Evolutionary conservation across 2,329 filamentous ascomycete species (phyloP).

Genomic region (Coniochaeta sp.): DNA sequence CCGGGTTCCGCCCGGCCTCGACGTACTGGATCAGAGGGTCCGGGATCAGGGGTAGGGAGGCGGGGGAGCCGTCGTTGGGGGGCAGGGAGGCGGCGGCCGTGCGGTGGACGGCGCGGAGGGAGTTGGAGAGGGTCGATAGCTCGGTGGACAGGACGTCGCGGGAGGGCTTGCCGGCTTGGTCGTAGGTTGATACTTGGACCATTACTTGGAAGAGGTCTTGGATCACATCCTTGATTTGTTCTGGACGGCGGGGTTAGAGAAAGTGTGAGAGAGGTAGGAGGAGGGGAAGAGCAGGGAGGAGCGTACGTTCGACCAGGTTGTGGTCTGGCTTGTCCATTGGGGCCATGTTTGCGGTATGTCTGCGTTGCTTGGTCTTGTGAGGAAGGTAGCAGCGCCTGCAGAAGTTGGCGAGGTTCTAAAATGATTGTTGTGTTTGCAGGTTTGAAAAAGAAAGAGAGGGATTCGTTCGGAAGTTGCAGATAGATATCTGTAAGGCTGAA

Average conservation of each 20-base stretch:
- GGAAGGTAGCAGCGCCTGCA: too few species aligned
- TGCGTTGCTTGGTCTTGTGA: background rate
- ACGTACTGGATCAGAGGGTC: conserved; percentile 61
- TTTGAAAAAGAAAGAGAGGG: too few species aligned
- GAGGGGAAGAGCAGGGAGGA: background rate
- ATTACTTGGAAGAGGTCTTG: conserved; percentile 57
- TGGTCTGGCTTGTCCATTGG: conserved; percentile 17
- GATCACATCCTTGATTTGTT: conserved; percentile 53
- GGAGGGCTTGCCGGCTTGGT: conserved; percentile 41
- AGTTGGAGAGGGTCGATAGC: conserved; percentile 28
- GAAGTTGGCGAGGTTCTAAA: background rate
- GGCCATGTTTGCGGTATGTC: conserved; percentile 12
- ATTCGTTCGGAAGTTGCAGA: too few species aligned
- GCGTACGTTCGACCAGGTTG: conserved; percentile 15
- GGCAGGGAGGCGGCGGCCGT: conserved; percentile 28
- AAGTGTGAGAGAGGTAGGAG: background rate
- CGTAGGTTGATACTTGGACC: conserved; percentile 56
- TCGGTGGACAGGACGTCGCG: conserved; percentile 43
- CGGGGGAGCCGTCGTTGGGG: conserved; percentile 11
- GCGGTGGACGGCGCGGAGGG: conserved; percentile 29
- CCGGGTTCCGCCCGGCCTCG: conserved; percentile 63
- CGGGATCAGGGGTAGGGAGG: conserved; percentile 35
- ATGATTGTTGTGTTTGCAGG: background rate
- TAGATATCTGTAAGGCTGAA: too few species aligned
- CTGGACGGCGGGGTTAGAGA: conserved; percentile 22